Percentiles rank a stretch among this genome's conserved stretches.
phyloP scores from a whole-genome alignment of 2,329 filamentous ascomycete species.

The Aureobasidium sp. region DNA sequence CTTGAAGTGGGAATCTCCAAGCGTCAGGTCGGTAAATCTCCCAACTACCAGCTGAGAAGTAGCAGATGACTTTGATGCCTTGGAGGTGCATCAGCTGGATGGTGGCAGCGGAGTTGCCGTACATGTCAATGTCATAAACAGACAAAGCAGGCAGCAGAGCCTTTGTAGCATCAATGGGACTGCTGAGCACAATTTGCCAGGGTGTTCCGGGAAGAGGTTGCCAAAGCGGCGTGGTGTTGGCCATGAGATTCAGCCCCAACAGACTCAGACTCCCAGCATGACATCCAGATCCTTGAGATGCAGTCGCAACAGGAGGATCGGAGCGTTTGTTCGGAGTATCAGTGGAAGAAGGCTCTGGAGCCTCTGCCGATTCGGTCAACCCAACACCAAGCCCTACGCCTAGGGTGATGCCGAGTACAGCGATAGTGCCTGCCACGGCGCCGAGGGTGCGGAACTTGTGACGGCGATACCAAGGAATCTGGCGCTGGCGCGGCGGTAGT shows the following conservation, averaged over 20 bases:
- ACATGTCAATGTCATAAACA: constrained; percentile 57
- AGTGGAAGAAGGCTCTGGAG: neutral
- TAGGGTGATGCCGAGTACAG: constrained; percentile 16
- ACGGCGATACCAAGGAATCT: neutral
- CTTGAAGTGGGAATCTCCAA: constrained; percentile 45
- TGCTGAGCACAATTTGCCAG: constrained; percentile 57
- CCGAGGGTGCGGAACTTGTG: constrained; percentile 2
- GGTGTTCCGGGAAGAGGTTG: constrained; percentile 45
- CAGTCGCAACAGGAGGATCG: neutral
- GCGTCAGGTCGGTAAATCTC: constrained; percentile 58
- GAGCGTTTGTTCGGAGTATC: neutral
- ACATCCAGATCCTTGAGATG: constrained; percentile 7
- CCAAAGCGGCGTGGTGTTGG: constrained; percentile 34
- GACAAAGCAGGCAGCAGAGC: constrained; percentile 40
- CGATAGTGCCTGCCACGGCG: constrained; percentile 7
- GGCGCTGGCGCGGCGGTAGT: neutral
- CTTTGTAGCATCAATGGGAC: constrained; percentile 31
- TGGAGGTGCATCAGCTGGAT: constrained; percentile 44
- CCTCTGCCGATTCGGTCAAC: neutral
- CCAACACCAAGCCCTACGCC: constrained; percentile 18
- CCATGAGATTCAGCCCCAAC: neutral
- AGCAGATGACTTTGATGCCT: constrained; percentile 62
- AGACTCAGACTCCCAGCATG: neutral
- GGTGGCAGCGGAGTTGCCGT: constrained; percentile 43
- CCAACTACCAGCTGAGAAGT: constrained; percentile 66